Conservation (phyloP, 2,329 filamentous ascomycete species). For the Drechslerella dactyloides region DNA sequence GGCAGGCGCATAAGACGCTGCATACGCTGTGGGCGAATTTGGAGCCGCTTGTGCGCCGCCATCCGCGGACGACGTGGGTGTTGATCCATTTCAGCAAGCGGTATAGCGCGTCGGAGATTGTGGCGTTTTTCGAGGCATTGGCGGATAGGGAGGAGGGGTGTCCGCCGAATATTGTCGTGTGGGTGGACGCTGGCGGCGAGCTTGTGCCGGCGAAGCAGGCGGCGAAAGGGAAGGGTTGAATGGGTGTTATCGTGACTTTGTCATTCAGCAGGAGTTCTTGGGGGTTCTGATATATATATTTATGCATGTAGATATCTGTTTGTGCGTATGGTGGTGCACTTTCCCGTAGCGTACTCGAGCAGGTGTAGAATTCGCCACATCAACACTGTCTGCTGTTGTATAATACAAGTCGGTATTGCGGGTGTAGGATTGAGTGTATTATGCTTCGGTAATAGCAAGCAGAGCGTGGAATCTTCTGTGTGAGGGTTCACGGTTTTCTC, state of each 20-base stretch:
- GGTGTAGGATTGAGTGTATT: too few species aligned
- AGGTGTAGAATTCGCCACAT: too few species aligned
- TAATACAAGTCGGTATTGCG: too few species aligned
- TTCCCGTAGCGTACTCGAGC: too few species aligned
- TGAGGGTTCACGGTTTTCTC: too few species aligned
- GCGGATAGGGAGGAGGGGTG: constrained; percentile 57
- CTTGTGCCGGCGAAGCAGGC: constrained; percentile 14
- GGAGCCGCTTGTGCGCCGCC: constrained; percentile 60
- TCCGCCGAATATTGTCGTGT: constrained; percentile 61
- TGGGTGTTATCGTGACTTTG: not conserved
- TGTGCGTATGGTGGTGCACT: too few species aligned
- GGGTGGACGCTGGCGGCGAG: constrained; percentile 59
- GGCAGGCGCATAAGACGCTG: constrained; percentile 61
- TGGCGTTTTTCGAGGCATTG: constrained; percentile 60
- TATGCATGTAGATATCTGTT: too few species aligned
- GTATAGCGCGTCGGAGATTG: constrained; percentile 60
- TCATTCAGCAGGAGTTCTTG: too few species aligned
- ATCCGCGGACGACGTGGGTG: constrained; percentile 61
- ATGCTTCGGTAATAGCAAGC: too few species aligned
- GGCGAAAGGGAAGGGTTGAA: constrained; percentile 6
- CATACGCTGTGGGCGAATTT: constrained; percentile 62
- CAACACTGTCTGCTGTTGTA: too few species aligned
- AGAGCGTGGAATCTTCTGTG: too few species aligned
- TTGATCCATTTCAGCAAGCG: constrained; percentile 62
- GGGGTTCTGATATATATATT: too few species aligned